Evolutionary conservation across 2,329 filamentous ascomycete species (phyloP), one percentile per base, ranked within the genome.

Genomic region (Cercospora brassicicola): DNA sequence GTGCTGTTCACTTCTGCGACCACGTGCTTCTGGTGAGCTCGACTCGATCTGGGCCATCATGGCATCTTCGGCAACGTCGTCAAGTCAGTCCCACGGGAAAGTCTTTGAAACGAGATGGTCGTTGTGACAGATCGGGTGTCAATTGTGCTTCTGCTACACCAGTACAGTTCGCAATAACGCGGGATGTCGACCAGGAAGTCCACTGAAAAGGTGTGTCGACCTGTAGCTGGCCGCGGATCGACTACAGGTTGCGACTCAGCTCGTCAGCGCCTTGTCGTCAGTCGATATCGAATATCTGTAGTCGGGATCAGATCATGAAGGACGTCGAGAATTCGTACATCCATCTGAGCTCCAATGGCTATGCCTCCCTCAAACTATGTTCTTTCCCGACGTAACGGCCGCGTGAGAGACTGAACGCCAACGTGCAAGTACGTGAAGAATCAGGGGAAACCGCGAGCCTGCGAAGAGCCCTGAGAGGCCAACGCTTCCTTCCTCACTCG

Each of bases 401-500:
- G 15, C 18, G 18, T 20, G 18, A 20, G 18, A 20, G 18, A 20
- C 36, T 42, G 36, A 9, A n/a, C 36, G 36, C 2, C 36, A 2
- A 42, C n/a, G 36, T 15, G 36, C 36, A 42, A 42, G 36, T 2
- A 9, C 36, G 36, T 23, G 18, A 20, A 20, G 18, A 20, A 20
- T 20, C 18, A 20, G 18, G 11, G 18, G 48, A 53, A 6, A n/a
- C 2, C 2, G 15, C 11, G 11, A 7, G 20, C 20, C 48, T 8
- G 48, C 20, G 45, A 23, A 48, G 45, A 20, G 18, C 13, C 23
- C 23, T 18, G 13, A 30, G 53, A 10, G 30, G 55, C 9, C 26
- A 15, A 31, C 2, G 23, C 5, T 18, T 59, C 4, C 30, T 59
- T 8, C 28, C 15, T 59, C 64, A 78, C 65, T 78, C 76, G 2